Evolutionary conservation across 768 basidiomycete species (phyloP), one percentile per base, ranked within the genome.

Genomic region (Mycena olivaceomarginata): DNA sequence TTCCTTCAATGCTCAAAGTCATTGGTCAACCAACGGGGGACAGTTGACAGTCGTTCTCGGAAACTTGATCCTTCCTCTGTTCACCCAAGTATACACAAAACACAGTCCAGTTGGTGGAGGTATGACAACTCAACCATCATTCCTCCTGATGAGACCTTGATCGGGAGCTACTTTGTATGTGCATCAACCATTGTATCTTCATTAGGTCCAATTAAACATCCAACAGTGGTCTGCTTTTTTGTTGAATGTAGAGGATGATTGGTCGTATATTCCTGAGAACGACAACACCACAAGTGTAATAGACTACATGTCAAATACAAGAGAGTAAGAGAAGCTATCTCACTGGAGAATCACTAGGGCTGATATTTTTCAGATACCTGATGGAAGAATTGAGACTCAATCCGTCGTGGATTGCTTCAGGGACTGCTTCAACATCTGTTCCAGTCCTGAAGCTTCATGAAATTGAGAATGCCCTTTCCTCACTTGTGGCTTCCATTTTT

Each of bases 1-100:
- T 59, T 59, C 31, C 57, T 59, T 37, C 57, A 59, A 37, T 59
- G 57, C 37, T 59, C 57, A 59, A 59, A 59, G 57, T 59, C 57
- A 25, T 6, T 59, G 57, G 57, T 59, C 57, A 25, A 59, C 37
- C 57, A 59, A 37, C 25, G 25, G 57, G 57, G 57, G 37, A 59
- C 57, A 59, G 57, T 59, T 37, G 31, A 59, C 57, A 59, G 25
- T 59, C 57, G 15, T 5, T 59, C 57, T 31, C 22, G 57, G 57
- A 59, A 59, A 59, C 57, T 59, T 13, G 57, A 59, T 3, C 57
- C 57, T 37, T 59, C 57, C 11, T 59, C 57, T 59, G 12, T 59
- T 59, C 57, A 59, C 11, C 57, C 57, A 5, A 59, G 57, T 59
- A 59, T 59, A 25, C 37, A 59, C 57, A 59, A 59, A 59, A 59